Evolutionary conservation across 345 rosid genomes (phyloP), one percentile per base, ranked within the genome.

Genomic region (Murraya koenigii): DNA sequence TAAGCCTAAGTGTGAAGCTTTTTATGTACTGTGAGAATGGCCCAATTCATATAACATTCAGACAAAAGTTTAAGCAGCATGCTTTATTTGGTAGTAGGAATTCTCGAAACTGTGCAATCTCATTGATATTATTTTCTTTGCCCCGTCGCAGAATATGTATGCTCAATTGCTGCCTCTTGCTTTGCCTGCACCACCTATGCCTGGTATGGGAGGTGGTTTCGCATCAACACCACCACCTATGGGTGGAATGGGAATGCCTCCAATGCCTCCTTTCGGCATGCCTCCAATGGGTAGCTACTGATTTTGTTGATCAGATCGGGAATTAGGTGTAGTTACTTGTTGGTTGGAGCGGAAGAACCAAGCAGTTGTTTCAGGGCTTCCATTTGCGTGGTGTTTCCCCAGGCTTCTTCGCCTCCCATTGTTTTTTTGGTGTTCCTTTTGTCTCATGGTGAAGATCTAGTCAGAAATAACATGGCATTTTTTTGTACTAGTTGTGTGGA

Each of bases 111-210:
- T 15, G 8, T 22, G 32, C n/a, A 3, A n/a, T 38, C 75, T 64
- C 15, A 47, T 52, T 39, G 49, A 38, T 68, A n/a, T 2, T 52
- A 17, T 56, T 56, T 56, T 61, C 32, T 73, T 52, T 66, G 36
- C 64, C 35, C 44, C 74, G 25, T 66, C 67, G 81, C 90, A 94
- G 98, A 92, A 92, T 78, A 94, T 94, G 98, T 92, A 94, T 77
- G 97, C 98, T 6, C 98, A 94, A 72, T 81, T 94, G 79, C 80
- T 94, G 79, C 98, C 98, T 38, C 93, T 88, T 36, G 94, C 96
- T 60, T 84, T 92, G 84, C 98, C 98, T 36, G 96, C 98, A 44
- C 98, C 98, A 2, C 96, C 97, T 2, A 88, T 92, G 91, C 95
- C 97, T 1, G 97, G 97, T 11, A 93, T 92, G 97, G 90, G 87